Evolutionary conservation across 495 filamentous ascomycete genomes (phyloP).

Genomic region (Monascus purpureus): DNA sequence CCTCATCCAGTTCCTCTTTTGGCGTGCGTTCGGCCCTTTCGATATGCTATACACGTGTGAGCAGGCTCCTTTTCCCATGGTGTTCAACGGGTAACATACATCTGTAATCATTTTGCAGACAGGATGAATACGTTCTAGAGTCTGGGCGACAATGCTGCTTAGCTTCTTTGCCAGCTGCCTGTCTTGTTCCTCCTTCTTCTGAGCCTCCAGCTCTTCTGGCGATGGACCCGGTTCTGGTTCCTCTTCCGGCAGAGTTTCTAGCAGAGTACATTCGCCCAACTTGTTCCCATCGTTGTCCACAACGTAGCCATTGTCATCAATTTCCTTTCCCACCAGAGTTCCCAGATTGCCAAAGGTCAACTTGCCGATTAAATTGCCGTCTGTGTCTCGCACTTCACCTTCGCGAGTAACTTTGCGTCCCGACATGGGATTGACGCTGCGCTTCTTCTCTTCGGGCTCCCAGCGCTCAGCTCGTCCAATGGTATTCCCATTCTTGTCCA

Average conservation of each 20-base stretch:
- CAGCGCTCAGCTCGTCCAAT: no score
- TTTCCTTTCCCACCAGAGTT: conserved; percentile 58
- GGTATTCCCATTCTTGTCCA: no score
- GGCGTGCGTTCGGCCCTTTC: conserved; percentile 68
- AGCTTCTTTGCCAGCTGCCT: conserved; percentile 68
- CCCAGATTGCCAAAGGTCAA: conserved; percentile 60
- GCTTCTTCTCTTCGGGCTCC: no score
- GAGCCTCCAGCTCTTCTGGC: conserved; percentile 37
- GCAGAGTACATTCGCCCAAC: conserved; percentile 65
- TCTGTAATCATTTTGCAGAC: conserved; percentile 80
- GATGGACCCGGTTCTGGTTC: conserved; percentile 22
- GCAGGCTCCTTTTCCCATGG: conserved; percentile 6
- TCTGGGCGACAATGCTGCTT: conserved; percentile 56
- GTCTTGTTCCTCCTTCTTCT: conserved; percentile 50
- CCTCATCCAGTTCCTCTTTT: conserved; percentile 87
- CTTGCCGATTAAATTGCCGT: conserved; percentile 69
- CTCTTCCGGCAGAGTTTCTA: conserved; percentile 55
- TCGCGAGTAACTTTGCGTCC: conserved; percentile 69
- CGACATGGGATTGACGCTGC: conserved; percentile 52
- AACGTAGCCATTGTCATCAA: conserved; percentile 79
- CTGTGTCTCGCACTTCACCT: conserved; percentile 67
- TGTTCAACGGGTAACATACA: conserved; percentile 29
- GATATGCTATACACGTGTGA: conserved; percentile 42
- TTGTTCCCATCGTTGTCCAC: conserved; percentile 69
- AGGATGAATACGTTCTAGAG: conserved; percentile 69